Base-by-base conservation (phyloP, 257 asterid species). In the Sherardia arvensis region DNA sequence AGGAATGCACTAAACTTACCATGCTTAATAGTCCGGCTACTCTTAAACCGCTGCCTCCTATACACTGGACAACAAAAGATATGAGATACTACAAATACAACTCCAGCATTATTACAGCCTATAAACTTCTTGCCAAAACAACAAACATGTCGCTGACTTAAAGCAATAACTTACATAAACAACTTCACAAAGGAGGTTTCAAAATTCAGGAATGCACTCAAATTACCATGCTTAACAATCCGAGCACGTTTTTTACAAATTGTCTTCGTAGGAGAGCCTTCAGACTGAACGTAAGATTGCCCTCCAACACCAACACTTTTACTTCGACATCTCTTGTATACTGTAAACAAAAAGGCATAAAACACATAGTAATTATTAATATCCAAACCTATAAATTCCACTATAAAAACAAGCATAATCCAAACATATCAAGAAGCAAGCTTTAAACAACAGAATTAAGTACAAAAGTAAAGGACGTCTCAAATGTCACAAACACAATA, bases 21-120 rank as follows among this genome's bases (percentile, higher is more conserved):
- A 40, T 4, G 48, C 3, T 5, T 40, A 40, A 40, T 40, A 30
- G 34, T 30, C 34, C n/a, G n/a, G n/a, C n/a, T n/a, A 48, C 67
- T 67, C n/a, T 66, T 49, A 43, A 5, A 3, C 9, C 20, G 26
- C 69, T 69, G 49, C 53, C 62, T 25, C 53, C 11, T 21, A 30
- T 20, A 56, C 23, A 72, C 77, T 73, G 62, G 36, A 71, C 22
- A 22, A 28, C 40, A 55, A 43, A 58, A 30, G 6, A 33, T 49
- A 28, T 10, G 17, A n/a, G 45, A 54, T 8, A 14, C n/a, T n/a
- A n/a, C n/a, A n/a, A n/a, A n/a, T 6, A n/a, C n/a, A 67, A 43
- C 22, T 27, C 7, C 27, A 56, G 55, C 0, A 40, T 2, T 34
- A 4, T 36, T 27, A n/a, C 23, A 56, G 25, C 4, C 29, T 15